Evolutionary conservation across 257 asterid genomes (phyloP).

Genomic region (Ajuga chamaepitys): DNA sequence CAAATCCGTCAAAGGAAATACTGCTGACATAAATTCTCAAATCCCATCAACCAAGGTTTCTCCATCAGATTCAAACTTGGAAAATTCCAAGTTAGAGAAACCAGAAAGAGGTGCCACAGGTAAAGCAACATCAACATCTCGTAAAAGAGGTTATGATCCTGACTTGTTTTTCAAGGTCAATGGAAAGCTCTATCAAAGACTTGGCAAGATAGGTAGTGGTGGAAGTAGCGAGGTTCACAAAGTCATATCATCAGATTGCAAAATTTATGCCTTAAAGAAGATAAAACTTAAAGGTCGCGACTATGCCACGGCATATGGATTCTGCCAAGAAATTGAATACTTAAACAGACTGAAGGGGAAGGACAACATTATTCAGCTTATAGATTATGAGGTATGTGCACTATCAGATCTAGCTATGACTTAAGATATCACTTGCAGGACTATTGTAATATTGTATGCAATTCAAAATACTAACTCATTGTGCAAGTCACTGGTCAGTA

Average conservation of each 20-base stretch:
- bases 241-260: constrained; percentile 90
- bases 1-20: constrained; percentile 31
- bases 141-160: constrained; percentile 73
- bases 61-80: constrained; percentile 39
- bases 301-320: constrained; percentile 91
- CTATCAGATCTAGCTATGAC: constrained; percentile 11
- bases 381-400: constrained; percentile 80
- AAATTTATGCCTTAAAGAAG: constrained; percentile 83
- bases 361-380: constrained; percentile 81
- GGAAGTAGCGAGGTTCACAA: constrained; percentile 99
- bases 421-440: not conserved
- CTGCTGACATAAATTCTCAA: constrained; percentile 30
- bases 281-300: constrained; percentile 98
- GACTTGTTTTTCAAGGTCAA: constrained; percentile 91
- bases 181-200: constrained; percentile 92
- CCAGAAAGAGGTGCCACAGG: constrained; percentile 46
- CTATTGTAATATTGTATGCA: not conserved
- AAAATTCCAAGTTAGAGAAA: constrained; percentile 50
- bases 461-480: not conserved
- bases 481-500: not conserved
- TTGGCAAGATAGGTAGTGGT: constrained; percentile 98
- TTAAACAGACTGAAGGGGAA: constrained; percentile 74
- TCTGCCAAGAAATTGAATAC: constrained; percentile 92
- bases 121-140: constrained; percentile 64
- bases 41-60: constrained; percentile 33